Evolutionary conservation across 2,329 filamentous ascomycete genomes (phyloP), one percentile per base, ranked within the genome.

Genomic region (Aspergillus vadensis): DNA sequence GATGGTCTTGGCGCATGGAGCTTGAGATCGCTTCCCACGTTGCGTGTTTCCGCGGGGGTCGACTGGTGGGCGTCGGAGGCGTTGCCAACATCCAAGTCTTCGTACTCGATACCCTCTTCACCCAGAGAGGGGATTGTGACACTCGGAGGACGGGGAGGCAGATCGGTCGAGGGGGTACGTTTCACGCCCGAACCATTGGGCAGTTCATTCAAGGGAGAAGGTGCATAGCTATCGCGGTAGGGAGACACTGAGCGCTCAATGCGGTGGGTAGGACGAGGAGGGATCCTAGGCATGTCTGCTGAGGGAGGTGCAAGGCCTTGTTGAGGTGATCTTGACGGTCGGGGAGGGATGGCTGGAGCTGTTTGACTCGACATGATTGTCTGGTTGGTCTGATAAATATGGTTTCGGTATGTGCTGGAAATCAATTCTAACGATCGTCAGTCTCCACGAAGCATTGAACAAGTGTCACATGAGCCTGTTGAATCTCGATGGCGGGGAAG

Each of bases 91-190:
- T 79, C 76, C 54, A 86, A 79, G 70, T 86, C 89, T 55, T 86
- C 91, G 78, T 97, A 97, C 79, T 97, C 94, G 67, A 83, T 87
- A 64, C 94, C 94, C 79, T 97, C 94, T 73, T 97, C 88, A 60
- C 94, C 94, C 58, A 97, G 84, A 1, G 90, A 90, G 15, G 94
- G 94, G 73, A 97, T 85, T 36, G 86, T 85, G 59, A 97, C 91
- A 72, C 91, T 96, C 52, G 87, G 85, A 38, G 90, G 86, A 54
- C 91, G 89, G 71, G 77, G 64, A 68, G 77, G 70, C 68, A 73
- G 61, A 39, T 79, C 76, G 48, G 73, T 72, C 25, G 76, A 76
- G 44, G 65, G 64, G 10, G 72, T 71, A 15, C 72, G 74, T 59
- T 60, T 66, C 57, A 76, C 55, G 48, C 67, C 68, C 23, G 69